Percentiles rank a stretch among this genome's conserved stretches.
Conservation (phyloP, 306 rosid species). For the Cajanus cajan region DNA sequence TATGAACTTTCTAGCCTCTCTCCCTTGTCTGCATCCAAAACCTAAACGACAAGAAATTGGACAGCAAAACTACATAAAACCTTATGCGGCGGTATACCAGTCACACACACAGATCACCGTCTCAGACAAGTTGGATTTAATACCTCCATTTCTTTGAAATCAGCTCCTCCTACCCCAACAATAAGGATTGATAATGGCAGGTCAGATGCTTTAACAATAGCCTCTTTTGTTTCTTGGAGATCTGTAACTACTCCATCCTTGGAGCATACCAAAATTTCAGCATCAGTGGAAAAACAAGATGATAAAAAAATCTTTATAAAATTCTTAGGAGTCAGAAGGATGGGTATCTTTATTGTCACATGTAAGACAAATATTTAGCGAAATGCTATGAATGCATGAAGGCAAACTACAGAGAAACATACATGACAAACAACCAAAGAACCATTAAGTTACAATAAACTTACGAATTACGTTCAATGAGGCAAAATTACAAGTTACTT, state of each 20-base stretch:
- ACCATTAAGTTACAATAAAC: not conserved
- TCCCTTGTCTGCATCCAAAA: conserved; percentile 83
- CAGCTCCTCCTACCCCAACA: conserved; percentile 92
- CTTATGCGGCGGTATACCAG: not conserved
- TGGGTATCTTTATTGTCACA: not conserved
- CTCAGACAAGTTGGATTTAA: not conserved
- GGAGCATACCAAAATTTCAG: conserved; percentile 23
- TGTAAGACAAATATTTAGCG: not conserved
- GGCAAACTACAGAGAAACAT: not conserved
- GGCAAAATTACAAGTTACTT: not conserved
- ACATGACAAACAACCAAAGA: conserved; percentile 10
- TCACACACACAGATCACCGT: not conserved
- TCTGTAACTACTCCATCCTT: conserved; percentile 95
- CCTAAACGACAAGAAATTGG: conserved; percentile 31
- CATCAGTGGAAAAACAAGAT: not conserved
- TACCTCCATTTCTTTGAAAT: conserved; percentile 94
- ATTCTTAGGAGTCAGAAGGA: not conserved
- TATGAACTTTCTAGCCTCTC: conserved; percentile 70
- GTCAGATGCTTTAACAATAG: conserved; percentile 80
- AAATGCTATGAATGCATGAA: not conserved
- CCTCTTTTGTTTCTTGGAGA: conserved; percentile 93
- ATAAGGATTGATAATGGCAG: conserved; percentile 78
- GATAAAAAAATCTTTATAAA: not conserved
- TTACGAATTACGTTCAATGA: not conserved
- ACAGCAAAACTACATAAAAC: not conserved